phyloP scores from a whole-genome alignment of 1,284 basidiomycete genomes.

The Apiotrichum veenhuisii region DNA sequence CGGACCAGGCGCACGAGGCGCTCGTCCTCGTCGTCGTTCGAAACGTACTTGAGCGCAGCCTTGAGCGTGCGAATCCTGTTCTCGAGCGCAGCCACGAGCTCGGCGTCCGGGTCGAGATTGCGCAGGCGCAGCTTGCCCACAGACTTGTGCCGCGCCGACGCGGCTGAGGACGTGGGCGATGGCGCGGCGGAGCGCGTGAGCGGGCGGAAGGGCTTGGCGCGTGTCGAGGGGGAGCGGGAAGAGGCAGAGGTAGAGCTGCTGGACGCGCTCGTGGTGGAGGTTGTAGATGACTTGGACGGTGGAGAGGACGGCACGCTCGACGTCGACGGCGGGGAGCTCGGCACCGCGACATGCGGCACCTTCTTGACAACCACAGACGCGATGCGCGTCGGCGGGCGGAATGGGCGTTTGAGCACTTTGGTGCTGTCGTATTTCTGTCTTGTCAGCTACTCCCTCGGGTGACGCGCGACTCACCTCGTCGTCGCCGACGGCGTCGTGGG shows the following conservation, averaged over 20 bases:
- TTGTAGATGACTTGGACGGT: neutral
- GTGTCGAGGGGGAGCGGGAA: neutral
- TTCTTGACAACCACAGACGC: neutral
- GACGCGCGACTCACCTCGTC: neutral
- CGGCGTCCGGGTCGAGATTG: neutral
- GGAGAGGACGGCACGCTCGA: neutral
- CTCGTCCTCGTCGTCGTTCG: slow-evolving; percentile 29
- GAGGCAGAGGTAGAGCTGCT: neutral
- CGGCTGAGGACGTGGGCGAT: slow-evolving; percentile 7
- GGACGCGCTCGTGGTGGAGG: neutral
- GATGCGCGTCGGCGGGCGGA: slow-evolving; percentile 26
- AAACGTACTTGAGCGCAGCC: slow-evolving; percentile 32
- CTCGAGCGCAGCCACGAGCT: slow-evolving; percentile 25
- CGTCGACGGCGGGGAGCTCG: neutral
- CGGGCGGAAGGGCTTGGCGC: slow-evolving; percentile 30
- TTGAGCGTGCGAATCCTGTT: slow-evolving; percentile 23
- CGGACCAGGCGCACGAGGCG: slow-evolving; percentile 24
- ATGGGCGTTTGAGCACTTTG: slow-evolving; percentile 40
- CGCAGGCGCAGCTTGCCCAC: neutral
- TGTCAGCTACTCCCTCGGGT: neutral
- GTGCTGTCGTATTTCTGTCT: slow-evolving; percentile 8
- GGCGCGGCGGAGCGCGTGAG: slow-evolving; percentile 18
- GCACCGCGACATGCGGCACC: neutral
- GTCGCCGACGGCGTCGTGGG: neutral
- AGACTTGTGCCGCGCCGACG: neutral